Conservation (phyloP, 1,139 yeast genomes). For the Suhomyces terraborum region DNA sequence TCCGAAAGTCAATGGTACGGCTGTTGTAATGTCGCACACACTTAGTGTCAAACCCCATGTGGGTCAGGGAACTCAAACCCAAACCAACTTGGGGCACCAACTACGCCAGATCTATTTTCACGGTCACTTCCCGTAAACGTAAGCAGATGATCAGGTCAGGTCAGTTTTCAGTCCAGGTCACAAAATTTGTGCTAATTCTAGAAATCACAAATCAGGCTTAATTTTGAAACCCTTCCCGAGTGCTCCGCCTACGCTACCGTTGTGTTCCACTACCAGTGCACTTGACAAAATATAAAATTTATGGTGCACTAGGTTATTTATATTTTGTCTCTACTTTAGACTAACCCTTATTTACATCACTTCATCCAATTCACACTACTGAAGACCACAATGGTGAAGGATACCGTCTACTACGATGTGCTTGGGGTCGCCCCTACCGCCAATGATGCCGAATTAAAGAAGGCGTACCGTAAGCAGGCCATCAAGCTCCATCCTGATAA, state of each 20-base stretch:
- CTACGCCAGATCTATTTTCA: not conserved
- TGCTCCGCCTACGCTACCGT: too few species aligned
- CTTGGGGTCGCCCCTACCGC: conserved; percentile 25
- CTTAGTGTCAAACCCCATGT: not conserved
- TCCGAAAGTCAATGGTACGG: not conserved
- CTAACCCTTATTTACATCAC: not conserved
- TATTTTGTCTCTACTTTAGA: too few species aligned
- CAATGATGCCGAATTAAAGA: conserved; percentile 27
- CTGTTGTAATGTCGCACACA: not conserved
- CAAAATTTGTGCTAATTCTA: too few species aligned
- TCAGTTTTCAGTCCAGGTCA: too few species aligned
- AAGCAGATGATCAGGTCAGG: too few species aligned
- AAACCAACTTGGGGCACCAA: not conserved
- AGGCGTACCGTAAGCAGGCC: conserved; percentile 31
- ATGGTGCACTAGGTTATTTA: too few species aligned
- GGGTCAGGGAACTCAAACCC: too few species aligned
- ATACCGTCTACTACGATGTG: conserved; percentile 28
- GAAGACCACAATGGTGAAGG: conserved; percentile 28
- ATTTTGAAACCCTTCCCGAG: not conserved
- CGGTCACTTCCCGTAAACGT: too few species aligned
- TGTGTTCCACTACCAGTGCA: too few species aligned
- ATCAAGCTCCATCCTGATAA: conserved; percentile 32
- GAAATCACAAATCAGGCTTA: not conserved
- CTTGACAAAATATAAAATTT: too few species aligned
- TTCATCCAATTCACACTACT: not conserved